These are phyloP conservation scores for Lojkania enalia DNA, from an alignment of 2,329 filamentous ascomycete species.

Conservation along the genomic window DNA sequence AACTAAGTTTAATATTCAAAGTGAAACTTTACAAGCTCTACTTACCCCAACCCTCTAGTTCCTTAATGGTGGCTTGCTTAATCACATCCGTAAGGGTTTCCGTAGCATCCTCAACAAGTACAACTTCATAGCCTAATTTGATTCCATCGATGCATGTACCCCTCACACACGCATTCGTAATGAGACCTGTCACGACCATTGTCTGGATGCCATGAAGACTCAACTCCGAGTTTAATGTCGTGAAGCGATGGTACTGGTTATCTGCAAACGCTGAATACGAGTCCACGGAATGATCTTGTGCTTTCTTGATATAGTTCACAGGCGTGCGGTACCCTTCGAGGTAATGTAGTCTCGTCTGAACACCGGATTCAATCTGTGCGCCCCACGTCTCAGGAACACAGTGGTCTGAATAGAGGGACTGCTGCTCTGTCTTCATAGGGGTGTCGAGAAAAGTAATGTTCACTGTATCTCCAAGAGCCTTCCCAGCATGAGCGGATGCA, in stretches of 20 bases:
- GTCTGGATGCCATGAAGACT: conserved; percentile 22
- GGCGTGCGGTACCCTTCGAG: conserved; percentile 24
- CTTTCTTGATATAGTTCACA: conserved; percentile 31
- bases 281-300: conserved; percentile 26
- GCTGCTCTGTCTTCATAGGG: conserved; percentile 19
- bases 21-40: no score
- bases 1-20: background rate
- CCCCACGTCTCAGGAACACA: conserved; percentile 26
- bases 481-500: conserved; percentile 19
- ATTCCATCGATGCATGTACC: conserved; percentile 28
- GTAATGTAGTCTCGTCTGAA: conserved; percentile 23
- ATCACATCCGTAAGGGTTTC: conserved; percentile 20
- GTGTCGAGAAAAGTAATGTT: conserved; percentile 26
- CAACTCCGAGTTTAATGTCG: conserved; percentile 23
- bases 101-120: conserved; percentile 28
- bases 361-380: conserved; percentile 22
- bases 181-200: conserved; percentile 23
- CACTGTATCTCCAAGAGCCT: conserved; percentile 14
- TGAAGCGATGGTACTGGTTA: conserved; percentile 30
- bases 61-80: conserved; percentile 20
- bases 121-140: conserved; percentile 26
- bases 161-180: conserved; percentile 25
- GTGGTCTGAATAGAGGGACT: conserved; percentile 22
- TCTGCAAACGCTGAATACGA: conserved; percentile 29
- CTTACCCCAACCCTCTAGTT: conserved; percentile 24